phyloP scores from a whole-genome alignment of 2,329 filamentous ascomycete genomes.

The Alternaria consortialis region DNA sequence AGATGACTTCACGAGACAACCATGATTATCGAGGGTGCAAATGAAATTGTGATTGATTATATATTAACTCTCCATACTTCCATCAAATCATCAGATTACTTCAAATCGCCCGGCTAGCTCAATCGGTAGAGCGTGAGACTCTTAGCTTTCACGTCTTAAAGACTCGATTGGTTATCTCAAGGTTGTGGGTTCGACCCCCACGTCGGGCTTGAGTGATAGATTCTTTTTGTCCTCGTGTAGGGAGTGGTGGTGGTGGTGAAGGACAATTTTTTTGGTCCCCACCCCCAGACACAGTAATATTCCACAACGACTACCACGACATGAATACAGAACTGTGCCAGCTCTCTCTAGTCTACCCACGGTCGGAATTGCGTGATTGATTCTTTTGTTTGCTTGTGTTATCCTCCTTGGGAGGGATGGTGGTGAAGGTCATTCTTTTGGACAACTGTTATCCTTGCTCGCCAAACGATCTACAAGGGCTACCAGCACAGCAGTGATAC shows the following conservation, averaged over 20 bases:
- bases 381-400: too few species aligned
- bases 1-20: background rate
- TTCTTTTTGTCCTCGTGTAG: background rate
- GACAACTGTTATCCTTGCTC: background rate
- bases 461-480: background rate
- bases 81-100: background rate
- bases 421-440: background rate
- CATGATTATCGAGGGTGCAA: too few species aligned
- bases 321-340: too few species aligned
- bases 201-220: background rate
- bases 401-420: too few species aligned
- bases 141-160: constrained; percentile 35
- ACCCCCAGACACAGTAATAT: too few species aligned
- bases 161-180: constrained; percentile 12
- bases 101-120: constrained; percentile 32
- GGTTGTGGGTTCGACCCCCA: constrained; percentile 12
- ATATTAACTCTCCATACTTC: accelerated
- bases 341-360: too few species aligned
- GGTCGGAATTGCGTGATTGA: too few species aligned
- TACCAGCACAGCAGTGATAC: background rate
- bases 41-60: background rate
- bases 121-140: constrained; percentile 56
- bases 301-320: too few species aligned
- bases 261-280: background rate
- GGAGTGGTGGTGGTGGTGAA: background rate